phyloP scores from a whole-genome alignment of 2,329 filamentous ascomycete species.

The Aquanectria penicillioides region DNA sequence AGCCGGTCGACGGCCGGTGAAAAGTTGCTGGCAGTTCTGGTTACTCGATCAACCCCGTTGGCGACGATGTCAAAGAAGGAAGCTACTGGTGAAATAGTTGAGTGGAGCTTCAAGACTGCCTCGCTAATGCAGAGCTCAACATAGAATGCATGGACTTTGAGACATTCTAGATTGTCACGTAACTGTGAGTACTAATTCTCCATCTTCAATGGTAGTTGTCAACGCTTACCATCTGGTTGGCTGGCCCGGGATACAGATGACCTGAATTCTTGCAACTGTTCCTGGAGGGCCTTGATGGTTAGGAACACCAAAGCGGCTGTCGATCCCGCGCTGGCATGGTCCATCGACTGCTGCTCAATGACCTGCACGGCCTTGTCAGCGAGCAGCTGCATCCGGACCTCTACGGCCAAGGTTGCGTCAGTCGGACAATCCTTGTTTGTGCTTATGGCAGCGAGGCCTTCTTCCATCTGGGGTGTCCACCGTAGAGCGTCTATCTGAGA shows the following conservation, averaged over 20 bases:
- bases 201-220: no score
- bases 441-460: neutral
- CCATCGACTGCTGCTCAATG: neutral
- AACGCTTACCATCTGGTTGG: neutral
- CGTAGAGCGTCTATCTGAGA: neutral
- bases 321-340: neutral
- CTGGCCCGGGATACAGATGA: neutral
- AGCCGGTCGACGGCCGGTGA: neutral
- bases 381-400: slow-evolving; percentile 5
- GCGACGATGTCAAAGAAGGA: neutral
- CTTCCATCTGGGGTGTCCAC: slow-evolving; percentile 11
- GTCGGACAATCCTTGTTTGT: neutral
- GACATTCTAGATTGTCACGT: neutral
- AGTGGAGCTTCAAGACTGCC: neutral
- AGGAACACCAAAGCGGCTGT: neutral
- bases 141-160: neutral
- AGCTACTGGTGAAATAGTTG: neutral
- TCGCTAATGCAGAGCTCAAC: neutral
- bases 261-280: neutral
- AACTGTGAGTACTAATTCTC: neutral
- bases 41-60: neutral
- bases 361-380: neutral
- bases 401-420: neutral
- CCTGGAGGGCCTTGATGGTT: neutral
- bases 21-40: no score